Base-by-base conservation (phyloP, 176 grass and related monocot genomes). In the Saccharum officinarum region DNA sequence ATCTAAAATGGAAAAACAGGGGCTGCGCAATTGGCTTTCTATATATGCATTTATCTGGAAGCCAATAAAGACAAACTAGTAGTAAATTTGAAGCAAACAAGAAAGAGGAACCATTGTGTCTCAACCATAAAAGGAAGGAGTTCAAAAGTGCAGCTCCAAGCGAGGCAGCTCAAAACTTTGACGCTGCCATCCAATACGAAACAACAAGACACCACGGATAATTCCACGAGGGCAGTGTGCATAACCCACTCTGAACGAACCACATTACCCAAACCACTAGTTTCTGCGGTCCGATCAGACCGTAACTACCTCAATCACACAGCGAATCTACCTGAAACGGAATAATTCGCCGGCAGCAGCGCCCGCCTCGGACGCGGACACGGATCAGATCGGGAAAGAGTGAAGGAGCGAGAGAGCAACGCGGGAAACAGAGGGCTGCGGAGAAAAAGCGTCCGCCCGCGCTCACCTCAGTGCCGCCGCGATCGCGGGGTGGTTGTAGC, bases 401-500 rank as follows among this genome's bases (percentile, higher is more conserved):
- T 8, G 69, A 1, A 18, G 26, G 20, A 55, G 69, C n/a, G 42
- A 7, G 20, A 37, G 55, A 39, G 49, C n/a, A 54, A 8, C 9
- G 62, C 82, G 71, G 59, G 64, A 50, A 52, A 14, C 8, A 36
- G 17, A 41, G 1, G 1, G 28, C 20, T 23, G 2, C 44, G 34
- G 34, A 36, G 34, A 36, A 36, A 4, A 36, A 36, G 34, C 14
- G 41, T 25, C 0, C 17, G 36, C 37, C 11, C 20, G n/a, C 80
- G 33, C 69, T 88, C 85, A 99, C 93, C 86, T 87, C 84, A 75
- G 90, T 77, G 59, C 57, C 75, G 52, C 91, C 76, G 39, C 84
- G 90, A 89, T 92, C 88, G 82, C 84, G 93, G 13, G 97, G 78
- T 99, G 97, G 81, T 99, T 96, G 90, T 96, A 99, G 36, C 97